phyloP scores from a whole-genome alignment of 371 early-diverging fungal species.

The Batrachochytrium dendrobatidis region DNA sequence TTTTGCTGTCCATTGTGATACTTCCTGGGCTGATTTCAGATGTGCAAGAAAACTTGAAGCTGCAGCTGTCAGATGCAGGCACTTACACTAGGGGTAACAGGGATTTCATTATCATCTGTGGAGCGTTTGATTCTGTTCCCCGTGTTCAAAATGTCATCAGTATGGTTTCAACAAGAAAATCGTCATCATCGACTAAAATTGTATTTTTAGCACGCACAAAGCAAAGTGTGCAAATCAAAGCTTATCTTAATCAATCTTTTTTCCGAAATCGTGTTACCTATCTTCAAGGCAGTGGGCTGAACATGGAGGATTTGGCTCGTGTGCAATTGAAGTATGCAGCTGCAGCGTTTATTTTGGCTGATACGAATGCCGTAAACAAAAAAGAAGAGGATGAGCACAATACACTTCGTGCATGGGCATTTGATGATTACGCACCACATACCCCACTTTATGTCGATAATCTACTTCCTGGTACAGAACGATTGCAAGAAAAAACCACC shows the following conservation, averaged over 20 bases:
- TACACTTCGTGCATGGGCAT: constrained; percentile 55
- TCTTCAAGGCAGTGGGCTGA: constrained; percentile 44
- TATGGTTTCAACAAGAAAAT: constrained; percentile 34
- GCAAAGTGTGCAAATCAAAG: constrained; percentile 46
- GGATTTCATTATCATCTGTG: constrained; percentile 57
- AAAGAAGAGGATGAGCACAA: constrained; percentile 23
- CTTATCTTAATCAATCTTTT: constrained; percentile 17
- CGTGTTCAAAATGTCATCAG: constrained; percentile 54
- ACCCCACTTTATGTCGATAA: constrained; percentile 62
- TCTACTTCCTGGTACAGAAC: constrained; percentile 57
- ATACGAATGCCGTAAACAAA: background rate
- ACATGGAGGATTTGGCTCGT: constrained; percentile 37
- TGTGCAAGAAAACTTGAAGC: constrained; percentile 46
- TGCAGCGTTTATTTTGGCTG: constrained; percentile 9
- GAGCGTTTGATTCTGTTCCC: constrained; percentile 42
- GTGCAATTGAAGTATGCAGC: constrained; percentile 25
- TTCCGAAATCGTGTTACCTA: constrained; percentile 28
- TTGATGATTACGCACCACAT: constrained; percentile 48
- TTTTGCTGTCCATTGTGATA: constrained; percentile 56
- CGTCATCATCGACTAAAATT: too few species aligned
- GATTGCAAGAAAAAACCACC: constrained; percentile 55
- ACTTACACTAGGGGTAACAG: constrained; percentile 35
- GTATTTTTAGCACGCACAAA: constrained; percentile 51
- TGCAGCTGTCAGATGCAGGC: constrained; percentile 26
- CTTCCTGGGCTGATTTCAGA: constrained; percentile 52